Evolutionary conservation across 1,139 yeast species (phyloP).

Genomic region (Debaryomyces fabryi): DNA sequence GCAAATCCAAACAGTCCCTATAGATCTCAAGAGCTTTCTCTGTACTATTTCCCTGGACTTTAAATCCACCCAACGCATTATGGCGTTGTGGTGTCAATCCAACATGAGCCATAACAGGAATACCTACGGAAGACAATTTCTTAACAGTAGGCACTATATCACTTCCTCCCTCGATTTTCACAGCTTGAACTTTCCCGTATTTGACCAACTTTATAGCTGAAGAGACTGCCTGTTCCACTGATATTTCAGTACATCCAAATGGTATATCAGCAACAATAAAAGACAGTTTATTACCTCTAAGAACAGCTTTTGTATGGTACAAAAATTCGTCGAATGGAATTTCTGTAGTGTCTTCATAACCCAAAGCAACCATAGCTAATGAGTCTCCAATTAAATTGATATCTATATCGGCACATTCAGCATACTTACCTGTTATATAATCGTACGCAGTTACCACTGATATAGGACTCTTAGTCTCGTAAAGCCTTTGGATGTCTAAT

Average conservation of each 20-base stretch:
- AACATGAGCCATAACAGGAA: slow-evolving; percentile 90
- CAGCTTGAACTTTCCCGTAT: slow-evolving; percentile 69
- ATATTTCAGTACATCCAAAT: slow-evolving; percentile 78
- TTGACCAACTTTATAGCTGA: slow-evolving; percentile 65
- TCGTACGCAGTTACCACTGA: slow-evolving; percentile 88
- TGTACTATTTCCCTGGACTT: slow-evolving; percentile 73
- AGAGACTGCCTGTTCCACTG: slow-evolving; percentile 63
- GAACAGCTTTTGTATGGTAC: slow-evolving; percentile 74
- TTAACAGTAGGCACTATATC: slow-evolving; percentile 49
- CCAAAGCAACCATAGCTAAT: slow-evolving; percentile 87
- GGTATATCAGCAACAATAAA: slow-evolving; percentile 87
- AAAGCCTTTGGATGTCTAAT: slow-evolving; percentile 45
- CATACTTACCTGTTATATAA: slow-evolving; percentile 72
- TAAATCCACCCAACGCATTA: slow-evolving; percentile 81
- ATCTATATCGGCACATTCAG: slow-evolving; percentile 71
- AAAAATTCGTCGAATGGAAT: slow-evolving; percentile 76
- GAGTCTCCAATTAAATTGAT: slow-evolving; percentile 87
- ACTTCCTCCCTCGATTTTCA: slow-evolving; percentile 86
- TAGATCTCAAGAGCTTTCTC: slow-evolving; percentile 60
- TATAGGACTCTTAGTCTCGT: slow-evolving; percentile 53
- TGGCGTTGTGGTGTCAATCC: slow-evolving; percentile 92
- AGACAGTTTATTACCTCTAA: slow-evolving; percentile 67
- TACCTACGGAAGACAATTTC: slow-evolving; percentile 64
- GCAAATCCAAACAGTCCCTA: slow-evolving; percentile 69
- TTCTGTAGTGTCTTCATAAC: slow-evolving; percentile 77